Evolutionary conservation across 257 asterid genomes (phyloP), one percentile per base, ranked within the genome.

Genomic region (Solanum sitiens): DNA sequence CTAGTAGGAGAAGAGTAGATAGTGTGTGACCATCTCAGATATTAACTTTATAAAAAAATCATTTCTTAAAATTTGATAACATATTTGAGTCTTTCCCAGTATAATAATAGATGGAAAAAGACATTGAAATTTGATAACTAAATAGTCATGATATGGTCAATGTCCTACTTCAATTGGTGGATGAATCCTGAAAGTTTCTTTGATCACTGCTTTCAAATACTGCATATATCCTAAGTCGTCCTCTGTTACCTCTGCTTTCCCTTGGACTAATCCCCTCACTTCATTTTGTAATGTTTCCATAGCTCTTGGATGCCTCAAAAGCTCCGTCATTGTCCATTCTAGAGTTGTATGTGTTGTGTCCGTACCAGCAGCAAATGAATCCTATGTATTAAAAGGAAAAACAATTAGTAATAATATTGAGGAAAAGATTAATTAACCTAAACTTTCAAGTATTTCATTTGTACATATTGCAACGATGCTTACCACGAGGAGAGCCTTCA

Each of bases 301-400:
- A 0, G 42, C 42, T 7, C 82, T 37, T 73, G 63, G 10, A 53
- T 53, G 23, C 82, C 50, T 73, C 82, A 73, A 18, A 37, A 73
- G 95, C 84, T 94, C 96, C 7, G 92, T 63, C 84, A 89, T 87
- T 5, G 87, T 12, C 98, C 98, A 92, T 4, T 87, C 94, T 33
- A 92, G 16, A 4, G 33, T 8, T 2, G 91, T 20, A 2, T 67
- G 8, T 71, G 42, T 45, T 13, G 89, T 87, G 25, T 82, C 83
- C 4, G 84, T 87, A 9, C 84, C 87, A 40, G 87, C 89, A 0
- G 61, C 12, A 40, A 76, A 80, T 16, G 73, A 11, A 70, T 87
- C 84, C 89, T 87, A 18, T 18, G 40, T 16, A 18, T 85, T 11
- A 27, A 9, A 47, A 30, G 14, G 65, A 65, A 42, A 25, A 13